Base-by-base conservation (phyloP, 2,329 filamentous ascomycete species). In the Anthostomella pinea region DNA sequence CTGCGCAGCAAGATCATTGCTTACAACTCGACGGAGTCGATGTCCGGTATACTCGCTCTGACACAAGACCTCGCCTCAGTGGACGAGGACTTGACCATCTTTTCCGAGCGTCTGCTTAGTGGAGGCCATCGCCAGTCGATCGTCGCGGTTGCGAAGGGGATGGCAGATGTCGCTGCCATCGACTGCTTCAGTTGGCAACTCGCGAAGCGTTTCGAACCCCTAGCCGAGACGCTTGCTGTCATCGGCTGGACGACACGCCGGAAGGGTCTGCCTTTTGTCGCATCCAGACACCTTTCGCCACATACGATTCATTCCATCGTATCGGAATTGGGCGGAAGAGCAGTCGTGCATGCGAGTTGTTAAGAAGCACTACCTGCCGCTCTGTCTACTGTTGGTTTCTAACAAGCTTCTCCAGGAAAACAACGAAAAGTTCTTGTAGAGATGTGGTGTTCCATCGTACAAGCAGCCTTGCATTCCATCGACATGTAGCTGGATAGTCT, bases 181-280 rank as follows among this genome's bases (percentile, higher is more conserved):
- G 43, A 46, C 27, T 46, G 43, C 25, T 21, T 40, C 11, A 43
- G 33, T 27, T 46, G 43, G 43, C n/a, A 43, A 22, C 36, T 46
- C 5, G 43, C 43, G 14, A 37, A 40, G 15, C 36, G 31, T 7
- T 46, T 38, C 23, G 43, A 46, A 25, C 17, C 43, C 5, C 20
- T 31, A 8, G 29, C 36, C 16, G 7, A 10, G 1, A 13, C 21
- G 9, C 36, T 46, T 20, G 28, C 30, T 30, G 39, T 43, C 4
- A 20, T 43, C n/a, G 43, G 43, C 13, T 46, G 43, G 43, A 46
- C 43, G 8, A 24, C 33, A 19, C 33, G 19, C 16, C 35, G 43
- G 19, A 35, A 14, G 24, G 43, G 43, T 10, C 21, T 46, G 10
- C 43, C 43, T 2, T 43, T 43, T 15, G 38, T 46, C 7, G 28